Evolutionary conservation across 2,329 filamentous ascomycete genomes (phyloP).

Genomic region (Colletotrichum liriopes): DNA sequence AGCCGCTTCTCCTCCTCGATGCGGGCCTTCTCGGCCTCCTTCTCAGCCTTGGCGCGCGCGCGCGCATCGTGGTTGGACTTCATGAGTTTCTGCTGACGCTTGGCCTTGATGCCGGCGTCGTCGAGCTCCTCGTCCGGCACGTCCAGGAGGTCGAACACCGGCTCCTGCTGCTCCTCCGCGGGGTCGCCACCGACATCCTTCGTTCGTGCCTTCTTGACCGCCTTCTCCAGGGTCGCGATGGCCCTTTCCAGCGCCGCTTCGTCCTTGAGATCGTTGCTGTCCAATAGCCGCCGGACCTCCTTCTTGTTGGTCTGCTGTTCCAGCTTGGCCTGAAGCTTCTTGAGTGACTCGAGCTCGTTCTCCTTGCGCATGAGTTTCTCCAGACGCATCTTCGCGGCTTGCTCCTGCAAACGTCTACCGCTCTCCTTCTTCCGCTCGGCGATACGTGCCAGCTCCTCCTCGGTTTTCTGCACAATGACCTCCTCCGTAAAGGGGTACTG

Average conservation of each 20-base stretch:
- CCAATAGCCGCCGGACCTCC: slow-evolving; percentile 87
- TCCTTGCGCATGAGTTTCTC: slow-evolving; percentile 97
- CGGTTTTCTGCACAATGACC: slow-evolving; percentile 89
- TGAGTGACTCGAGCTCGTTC: slow-evolving; percentile 94
- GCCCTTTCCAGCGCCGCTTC: slow-evolving; percentile 87
- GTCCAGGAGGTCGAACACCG: slow-evolving; percentile 90
- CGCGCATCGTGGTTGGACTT: slow-evolving; percentile 96
- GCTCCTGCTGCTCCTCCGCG: slow-evolving; percentile 85
- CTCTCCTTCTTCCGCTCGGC: slow-evolving; percentile 97
- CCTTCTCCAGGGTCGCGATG: slow-evolving; percentile 91
- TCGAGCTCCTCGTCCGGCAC: slow-evolving; percentile 93
- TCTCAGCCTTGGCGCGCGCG: slow-evolving; percentile 94
- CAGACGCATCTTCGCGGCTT: slow-evolving; percentile 96
- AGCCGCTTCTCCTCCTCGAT: slow-evolving; percentile 86
- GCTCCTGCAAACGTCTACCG: slow-evolving; percentile 90
- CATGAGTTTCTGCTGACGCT: slow-evolving; percentile 91
- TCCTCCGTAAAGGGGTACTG: slow-evolving; percentile 97
- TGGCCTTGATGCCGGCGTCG: slow-evolving; percentile 91
- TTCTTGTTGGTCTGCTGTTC: slow-evolving; percentile 85
- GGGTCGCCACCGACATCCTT: slow-evolving; percentile 90
- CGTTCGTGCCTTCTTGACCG: slow-evolving; percentile 89
- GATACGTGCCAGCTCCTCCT: slow-evolving; percentile 91
- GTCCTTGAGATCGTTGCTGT: slow-evolving; percentile 93
- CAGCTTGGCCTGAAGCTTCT: slow-evolving; percentile 82
- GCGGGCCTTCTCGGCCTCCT: slow-evolving; percentile 91